Conservation (phyloP, 2,329 filamentous ascomycete species). For the Penicillium paneum region DNA sequence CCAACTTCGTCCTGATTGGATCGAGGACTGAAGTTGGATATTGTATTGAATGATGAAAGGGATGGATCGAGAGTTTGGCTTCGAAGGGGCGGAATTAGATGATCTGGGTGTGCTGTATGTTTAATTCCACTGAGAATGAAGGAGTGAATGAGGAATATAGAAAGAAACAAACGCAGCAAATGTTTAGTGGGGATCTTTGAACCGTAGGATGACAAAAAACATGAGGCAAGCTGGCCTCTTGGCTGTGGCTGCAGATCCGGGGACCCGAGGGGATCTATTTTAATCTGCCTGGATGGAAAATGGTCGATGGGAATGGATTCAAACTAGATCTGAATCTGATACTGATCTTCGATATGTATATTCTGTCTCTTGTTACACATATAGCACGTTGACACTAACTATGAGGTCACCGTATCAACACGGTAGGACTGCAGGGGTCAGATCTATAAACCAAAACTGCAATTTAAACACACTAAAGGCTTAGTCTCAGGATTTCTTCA, state of each 20-base stretch:
- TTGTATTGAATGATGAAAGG: background rate
- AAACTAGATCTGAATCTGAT: background rate
- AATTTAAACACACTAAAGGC: background rate
- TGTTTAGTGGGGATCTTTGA: slow-evolving; percentile 1
- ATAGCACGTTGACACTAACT: background rate
- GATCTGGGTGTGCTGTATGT: background rate
- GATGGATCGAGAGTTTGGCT: background rate
- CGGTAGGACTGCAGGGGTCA: background rate
- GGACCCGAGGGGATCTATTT: background rate
- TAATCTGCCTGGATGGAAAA: background rate
- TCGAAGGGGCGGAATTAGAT: background rate
- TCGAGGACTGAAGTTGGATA: slow-evolving; percentile 1
- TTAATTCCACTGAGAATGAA: background rate
- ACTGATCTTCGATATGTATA: background rate
- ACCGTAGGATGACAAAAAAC: slow-evolving; percentile 4
- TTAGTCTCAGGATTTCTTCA: background rate
- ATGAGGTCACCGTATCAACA: slow-evolving; percentile 3
- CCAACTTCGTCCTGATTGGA: background rate
- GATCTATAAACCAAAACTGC: background rate
- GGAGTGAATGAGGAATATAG: slow-evolving; percentile 15
- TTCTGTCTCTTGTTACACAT: background rate
- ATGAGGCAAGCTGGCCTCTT: slow-evolving; percentile 15
- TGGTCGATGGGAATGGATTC: background rate
- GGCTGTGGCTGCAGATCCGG: slow-evolving; percentile 8
- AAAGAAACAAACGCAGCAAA: slow-evolving; percentile 7